phyloP scores from a whole-genome alignment of 768 basidiomycete species.

The Boletus sensibilis region DNA sequence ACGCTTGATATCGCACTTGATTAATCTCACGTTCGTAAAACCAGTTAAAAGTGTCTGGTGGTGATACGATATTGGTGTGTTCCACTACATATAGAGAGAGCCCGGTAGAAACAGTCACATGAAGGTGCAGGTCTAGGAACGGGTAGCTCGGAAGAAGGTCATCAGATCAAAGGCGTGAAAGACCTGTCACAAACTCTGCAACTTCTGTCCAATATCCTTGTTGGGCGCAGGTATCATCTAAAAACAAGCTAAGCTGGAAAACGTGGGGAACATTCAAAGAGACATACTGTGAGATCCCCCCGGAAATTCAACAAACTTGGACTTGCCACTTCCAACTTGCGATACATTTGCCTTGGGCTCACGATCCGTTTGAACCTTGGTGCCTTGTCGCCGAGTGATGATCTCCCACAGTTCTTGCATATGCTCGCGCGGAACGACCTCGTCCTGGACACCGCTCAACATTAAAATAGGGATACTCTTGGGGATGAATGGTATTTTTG shows the following conservation, averaged over 20 bases:
- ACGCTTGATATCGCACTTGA: not conserved
- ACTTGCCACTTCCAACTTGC: constrained; percentile 51
- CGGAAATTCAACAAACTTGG: constrained; percentile 56
- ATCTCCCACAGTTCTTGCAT: constrained; percentile 69
- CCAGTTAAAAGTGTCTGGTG: not conserved
- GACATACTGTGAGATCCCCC: constrained; percentile 53
- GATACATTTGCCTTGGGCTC: constrained; percentile 37
- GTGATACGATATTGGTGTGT: not conserved
- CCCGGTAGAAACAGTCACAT: not conserved
- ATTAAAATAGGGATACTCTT: constrained; percentile 72
- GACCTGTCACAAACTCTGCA: constrained; percentile 43
- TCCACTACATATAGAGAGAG: not conserved
- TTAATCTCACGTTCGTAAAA: constrained; percentile 1
- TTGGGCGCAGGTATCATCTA: constrained; percentile 57
- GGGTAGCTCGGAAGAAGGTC: not conserved
- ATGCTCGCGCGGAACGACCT: constrained; percentile 52
- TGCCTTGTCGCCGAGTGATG: constrained; percentile 48
- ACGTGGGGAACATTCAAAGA: not conserved
- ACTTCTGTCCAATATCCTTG: constrained; percentile 55
- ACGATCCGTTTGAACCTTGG: constrained; percentile 14
- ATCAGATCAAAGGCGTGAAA: constrained; percentile 14
- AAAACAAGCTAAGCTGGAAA: not conserved
- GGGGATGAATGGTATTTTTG: constrained; percentile 62
- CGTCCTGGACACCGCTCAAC: constrained; percentile 65
- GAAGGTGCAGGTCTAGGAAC: not conserved